These are phyloP conservation scores for Fusarium denticulatum DNA, from an alignment of 2,329 filamentous ascomycete genomes.

Conservation along the genomic window DNA sequence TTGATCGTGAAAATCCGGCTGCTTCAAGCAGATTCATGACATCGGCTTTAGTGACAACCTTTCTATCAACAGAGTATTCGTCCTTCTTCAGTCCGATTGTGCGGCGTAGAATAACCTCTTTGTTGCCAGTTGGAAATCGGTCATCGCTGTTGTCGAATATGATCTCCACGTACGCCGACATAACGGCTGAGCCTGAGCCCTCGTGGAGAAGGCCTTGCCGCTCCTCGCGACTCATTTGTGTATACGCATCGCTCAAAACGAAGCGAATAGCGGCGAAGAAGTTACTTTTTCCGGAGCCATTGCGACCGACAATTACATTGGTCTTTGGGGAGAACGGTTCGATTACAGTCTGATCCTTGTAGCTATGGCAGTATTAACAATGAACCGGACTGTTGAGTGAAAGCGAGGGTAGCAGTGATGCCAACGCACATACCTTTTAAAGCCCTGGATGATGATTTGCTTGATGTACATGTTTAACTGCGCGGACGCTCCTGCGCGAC, in stretches of 20 bases:
- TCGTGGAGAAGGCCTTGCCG: slow-evolving; percentile 96
- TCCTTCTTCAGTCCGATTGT: slow-evolving; percentile 99
- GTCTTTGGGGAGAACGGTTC: slow-evolving; percentile 97
- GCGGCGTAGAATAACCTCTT: slow-evolving; percentile 88
- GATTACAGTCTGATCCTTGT: slow-evolving; percentile 99
- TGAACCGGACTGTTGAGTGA: slow-evolving; percentile 1
- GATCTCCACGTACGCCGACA: slow-evolving; percentile 99
- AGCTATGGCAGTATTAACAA: slow-evolving; percentile 65
- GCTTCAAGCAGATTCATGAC: slow-evolving; percentile 96
- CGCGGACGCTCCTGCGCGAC: slow-evolving; percentile 53
- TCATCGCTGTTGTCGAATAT: slow-evolving; percentile 98
- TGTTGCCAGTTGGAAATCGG: slow-evolving; percentile 91
- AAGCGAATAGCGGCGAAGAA: slow-evolving; percentile 99
- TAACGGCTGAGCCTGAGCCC: slow-evolving; percentile 95
- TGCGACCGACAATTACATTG: slow-evolving; percentile 98
- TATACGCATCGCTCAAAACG: slow-evolving; percentile 97
- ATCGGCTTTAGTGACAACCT: slow-evolving; percentile 93
- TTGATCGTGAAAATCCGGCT: slow-evolving; percentile 94
- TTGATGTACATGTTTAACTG: slow-evolving; percentile 89
- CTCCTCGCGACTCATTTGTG: slow-evolving; percentile 94
- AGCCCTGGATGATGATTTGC: slow-evolving; percentile 99
- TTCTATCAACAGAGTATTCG: slow-evolving; percentile 96
- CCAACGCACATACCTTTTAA: slow-evolving; percentile 80
- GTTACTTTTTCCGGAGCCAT: slow-evolving; percentile 99
- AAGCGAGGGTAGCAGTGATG: background rate